Base-by-base conservation (phyloP, 176 grass and related monocot species). In the Alopecurus myosuroides region DNA sequence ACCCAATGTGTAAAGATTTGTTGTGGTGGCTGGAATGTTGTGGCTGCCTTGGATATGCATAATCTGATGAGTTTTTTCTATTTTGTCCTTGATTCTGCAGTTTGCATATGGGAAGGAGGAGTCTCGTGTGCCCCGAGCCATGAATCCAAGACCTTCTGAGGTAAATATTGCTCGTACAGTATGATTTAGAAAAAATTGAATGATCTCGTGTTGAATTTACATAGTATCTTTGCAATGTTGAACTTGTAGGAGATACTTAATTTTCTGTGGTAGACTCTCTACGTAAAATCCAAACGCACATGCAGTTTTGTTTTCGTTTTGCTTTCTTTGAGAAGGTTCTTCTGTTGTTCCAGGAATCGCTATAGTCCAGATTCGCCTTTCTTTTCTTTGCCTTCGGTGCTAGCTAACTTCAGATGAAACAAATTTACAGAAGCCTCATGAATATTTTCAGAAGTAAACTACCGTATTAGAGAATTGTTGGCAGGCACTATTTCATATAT, bases 81-180 rank as follows among this genome's bases (percentile, higher is more conserved):
- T 37, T 80, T 86, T 78, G 7, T 45, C 25, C 76, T 72, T 25
- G 42, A 86, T 80, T 86, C 51, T 86, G 77, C 80, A 84, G 86
- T 81, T 86, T 94, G 29, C 45, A 37, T 34, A 74, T 46, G 84
- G 85, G 77, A 79, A 78, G 75, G 91, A 86, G 51, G 64, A 75
- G 34, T 35, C 66, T 61, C 76, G 26, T 37, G 39, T 51, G 65
- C 29, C 0, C 14, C 80, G 44, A 49, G 35, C 9, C 51, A 31
- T 67, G 51, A 81, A 49, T 35, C 63, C 35, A 42, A 88, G 29
- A 77, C 11, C 45, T 77, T 34, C 7, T 62, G 78, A 82, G 83
- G 78, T 86, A 82, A 40, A 77, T 78, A 66, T 71, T 77, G 17
- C 49, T 48, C 8, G 4, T 4, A 36, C 23, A 10, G 81, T 29